A percentile compares a stretch with the other conserved stretches of the same genome.
These are phyloP conservation scores for Fusarium haematococcum DNA, from an alignment of 2,329 filamentous ascomycete genomes.

Conservation along the genomic window DNA sequence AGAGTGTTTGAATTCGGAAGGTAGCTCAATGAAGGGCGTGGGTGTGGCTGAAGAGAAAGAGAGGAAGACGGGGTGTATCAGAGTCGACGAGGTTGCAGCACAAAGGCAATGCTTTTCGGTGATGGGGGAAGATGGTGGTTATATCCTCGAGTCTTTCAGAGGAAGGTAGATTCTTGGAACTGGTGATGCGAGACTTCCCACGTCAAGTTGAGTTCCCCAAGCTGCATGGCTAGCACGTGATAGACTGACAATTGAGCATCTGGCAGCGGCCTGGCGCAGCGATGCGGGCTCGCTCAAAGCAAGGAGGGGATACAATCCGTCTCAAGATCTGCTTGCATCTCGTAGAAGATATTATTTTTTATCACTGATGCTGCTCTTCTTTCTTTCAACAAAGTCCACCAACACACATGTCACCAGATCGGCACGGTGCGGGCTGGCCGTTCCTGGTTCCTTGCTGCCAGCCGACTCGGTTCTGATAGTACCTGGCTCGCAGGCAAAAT, in stretches of 20 bases:
- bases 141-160: conserved; percentile 15
- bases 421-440: conserved; percentile 36
- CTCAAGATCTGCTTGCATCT: conserved; percentile 11
- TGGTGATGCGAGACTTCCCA: conserved; percentile 32
- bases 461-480: conserved; percentile 17
- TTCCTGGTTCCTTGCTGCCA: conserved; percentile 37
- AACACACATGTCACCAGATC: conserved; percentile 2
- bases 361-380: conserved; percentile 5
- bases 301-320: conserved; percentile 9
- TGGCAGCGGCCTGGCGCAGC: conserved; percentile 29
- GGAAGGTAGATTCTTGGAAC: conserved; percentile 11
- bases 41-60: not conserved
- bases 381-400: not conserved
- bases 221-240: conserved; percentile 35
- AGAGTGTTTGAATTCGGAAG: conserved; percentile 1
- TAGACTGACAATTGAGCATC: conserved; percentile 25
- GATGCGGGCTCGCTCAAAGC: conserved; percentile 9
- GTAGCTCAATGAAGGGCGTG: not conserved
- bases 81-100: not conserved
- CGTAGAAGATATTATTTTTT: not conserved
- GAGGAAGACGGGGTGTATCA: not conserved
- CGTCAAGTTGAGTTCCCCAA: not conserved
- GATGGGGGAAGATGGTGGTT: not conserved
- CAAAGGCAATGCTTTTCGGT: not conserved
- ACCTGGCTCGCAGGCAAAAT: conserved; percentile 17